Percentiles rank a stretch among this genome's conserved stretches.
These are phyloP conservation scores for Aspergillus sp. DNA, from an alignment of 2,329 filamentous ascomycete genomes.

Conservation along the genomic window DNA sequence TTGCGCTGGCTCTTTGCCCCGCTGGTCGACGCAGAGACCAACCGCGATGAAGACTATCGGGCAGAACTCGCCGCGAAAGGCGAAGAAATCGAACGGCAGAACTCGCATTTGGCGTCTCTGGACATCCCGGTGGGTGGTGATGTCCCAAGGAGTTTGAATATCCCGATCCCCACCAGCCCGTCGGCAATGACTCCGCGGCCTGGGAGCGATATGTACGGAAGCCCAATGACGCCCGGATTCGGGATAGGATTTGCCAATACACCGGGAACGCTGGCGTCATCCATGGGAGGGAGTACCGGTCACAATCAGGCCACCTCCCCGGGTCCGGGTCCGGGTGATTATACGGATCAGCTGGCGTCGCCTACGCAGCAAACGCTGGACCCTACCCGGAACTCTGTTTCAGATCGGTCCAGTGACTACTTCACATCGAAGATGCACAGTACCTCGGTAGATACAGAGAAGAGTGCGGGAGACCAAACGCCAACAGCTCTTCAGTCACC, in stretches of 20 bases:
- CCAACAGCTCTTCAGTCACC: slow-evolving; percentile 45
- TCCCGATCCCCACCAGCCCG: slow-evolving; percentile 25
- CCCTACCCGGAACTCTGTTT: slow-evolving; percentile 44
- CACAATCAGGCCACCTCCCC: slow-evolving; percentile 26
- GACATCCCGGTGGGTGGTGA: slow-evolving; percentile 40
- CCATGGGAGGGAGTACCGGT: slow-evolving; percentile 16
- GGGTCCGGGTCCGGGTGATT: slow-evolving; percentile 21
- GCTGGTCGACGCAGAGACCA: slow-evolving; percentile 83
- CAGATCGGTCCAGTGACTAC: slow-evolving; percentile 61
- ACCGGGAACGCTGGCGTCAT: slow-evolving; percentile 42
- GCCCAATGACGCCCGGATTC: slow-evolving; percentile 64
- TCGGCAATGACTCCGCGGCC: slow-evolving; percentile 51
- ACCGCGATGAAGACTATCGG: slow-evolving; percentile 67
- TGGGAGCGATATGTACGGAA: slow-evolving; percentile 51
- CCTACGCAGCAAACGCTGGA: slow-evolving; percentile 37
- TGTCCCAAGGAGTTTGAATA: slow-evolving; percentile 18
- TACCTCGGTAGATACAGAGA: slow-evolving; percentile 43
- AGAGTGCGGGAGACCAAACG: slow-evolving; percentile 39
- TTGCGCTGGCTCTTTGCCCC: slow-evolving; percentile 84
- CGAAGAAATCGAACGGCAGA: slow-evolving; percentile 51
- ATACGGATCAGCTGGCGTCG: slow-evolving; percentile 33
- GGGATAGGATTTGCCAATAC: slow-evolving; percentile 66
- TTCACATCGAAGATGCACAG: slow-evolving; percentile 55
- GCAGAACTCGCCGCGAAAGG: slow-evolving; percentile 56
- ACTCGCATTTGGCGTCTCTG: slow-evolving; percentile 55